Base-by-base conservation (phyloP, 1,284 basidiomycete species). In the Austropuccinia psidii region DNA sequence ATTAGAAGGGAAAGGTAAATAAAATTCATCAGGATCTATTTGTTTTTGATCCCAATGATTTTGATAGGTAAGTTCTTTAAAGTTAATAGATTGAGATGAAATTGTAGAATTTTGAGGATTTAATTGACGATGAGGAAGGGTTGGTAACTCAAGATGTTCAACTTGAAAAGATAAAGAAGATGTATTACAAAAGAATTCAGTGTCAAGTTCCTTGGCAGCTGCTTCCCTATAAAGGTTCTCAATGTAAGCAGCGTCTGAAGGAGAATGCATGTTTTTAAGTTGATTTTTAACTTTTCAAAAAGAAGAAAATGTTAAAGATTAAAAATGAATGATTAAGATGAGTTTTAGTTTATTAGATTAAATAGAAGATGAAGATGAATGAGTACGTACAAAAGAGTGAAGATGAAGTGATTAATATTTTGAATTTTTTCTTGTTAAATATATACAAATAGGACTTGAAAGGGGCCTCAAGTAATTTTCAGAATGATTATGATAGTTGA, bases 21-120 rank as follows among this genome's bases (percentile, higher is more conserved):
- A 67, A 19, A 67, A 67, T 41, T 67, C 65, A 29, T 67, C 35
- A 24, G 65, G 65, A 41, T 67, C 65, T 24, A 54, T 50, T 17
- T 37, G 29, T 50, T 67, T 27, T 54, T 67, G 50, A 52, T 54
- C 11, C 29, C n/a, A 15, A n/a, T 54, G 17, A 31, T n/a, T 55
- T 33, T 67, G 13, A 41, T 19, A 2, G 50, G 65, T 7, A 54
- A 54, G 47, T 17, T n/a, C 43, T n/a, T n/a, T n/a, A n/a, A n/a
- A n/a, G n/a, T n/a, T n/a, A n/a, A n/a, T n/a, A n/a, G n/a, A n/a
- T n/a, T n/a, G n/a, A n/a, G n/a, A n/a, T 45, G 41, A 45, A 52
- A 4, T 17, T 31, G 8, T 15, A 54, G 49, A 24, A 21, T 1
- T 21, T 17, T 17, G 33, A 29, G 50, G 50, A 37, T 8, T 24